Evolutionary conservation across 2,329 filamentous ascomycete genomes (phyloP).

Genomic region (Emericellopsis atlantica): DNA sequence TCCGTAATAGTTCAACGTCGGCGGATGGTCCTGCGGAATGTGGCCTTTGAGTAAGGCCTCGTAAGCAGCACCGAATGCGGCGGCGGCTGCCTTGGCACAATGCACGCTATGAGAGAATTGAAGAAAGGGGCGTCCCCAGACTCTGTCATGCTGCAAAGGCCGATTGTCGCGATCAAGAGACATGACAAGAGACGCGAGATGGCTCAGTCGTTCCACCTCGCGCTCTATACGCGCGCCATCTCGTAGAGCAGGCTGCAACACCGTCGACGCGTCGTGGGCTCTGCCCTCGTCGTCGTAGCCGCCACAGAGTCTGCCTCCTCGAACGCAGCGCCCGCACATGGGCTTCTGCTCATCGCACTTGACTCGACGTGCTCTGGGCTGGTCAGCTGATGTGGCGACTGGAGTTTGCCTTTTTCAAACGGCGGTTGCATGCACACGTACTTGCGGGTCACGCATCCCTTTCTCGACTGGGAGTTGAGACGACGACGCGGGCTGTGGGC

Average conservation of each 20-base stretch:
- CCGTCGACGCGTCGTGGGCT: background rate
- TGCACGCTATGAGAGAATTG: slow-evolving; percentile 1
- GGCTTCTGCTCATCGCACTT: slow-evolving; percentile 3
- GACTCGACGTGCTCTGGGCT: slow-evolving; percentile 1
- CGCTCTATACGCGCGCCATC: background rate
- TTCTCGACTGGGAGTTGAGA: slow-evolving; percentile 2
- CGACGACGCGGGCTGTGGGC: background rate
- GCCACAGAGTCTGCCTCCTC: slow-evolving; percentile 1
- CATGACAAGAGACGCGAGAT: slow-evolving; percentile 1
- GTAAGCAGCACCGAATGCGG: slow-evolving; percentile 2
- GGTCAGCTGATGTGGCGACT: background rate
- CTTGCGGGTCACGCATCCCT: slow-evolving; percentile 2
- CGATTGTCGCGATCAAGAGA: background rate
- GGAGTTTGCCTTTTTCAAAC: too few relatives aligned
- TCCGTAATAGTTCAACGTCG: slow-evolving; percentile 1
- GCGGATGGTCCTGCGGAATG: too few relatives aligned
- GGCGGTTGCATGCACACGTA: too few relatives aligned
- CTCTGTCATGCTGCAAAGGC: background rate
- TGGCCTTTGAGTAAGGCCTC: background rate
- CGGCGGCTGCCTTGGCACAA: slow-evolving; percentile 2
- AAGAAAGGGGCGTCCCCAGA: slow-evolving; percentile 2
- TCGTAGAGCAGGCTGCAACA: slow-evolving; percentile 1
- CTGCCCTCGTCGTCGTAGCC: background rate
- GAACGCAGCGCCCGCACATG: slow-evolving; percentile 1
- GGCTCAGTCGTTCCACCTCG: background rate